Evolutionary conservation across 176 grass and related monocot species (phyloP).

Genomic region (Pontederia crassipes): DNA sequence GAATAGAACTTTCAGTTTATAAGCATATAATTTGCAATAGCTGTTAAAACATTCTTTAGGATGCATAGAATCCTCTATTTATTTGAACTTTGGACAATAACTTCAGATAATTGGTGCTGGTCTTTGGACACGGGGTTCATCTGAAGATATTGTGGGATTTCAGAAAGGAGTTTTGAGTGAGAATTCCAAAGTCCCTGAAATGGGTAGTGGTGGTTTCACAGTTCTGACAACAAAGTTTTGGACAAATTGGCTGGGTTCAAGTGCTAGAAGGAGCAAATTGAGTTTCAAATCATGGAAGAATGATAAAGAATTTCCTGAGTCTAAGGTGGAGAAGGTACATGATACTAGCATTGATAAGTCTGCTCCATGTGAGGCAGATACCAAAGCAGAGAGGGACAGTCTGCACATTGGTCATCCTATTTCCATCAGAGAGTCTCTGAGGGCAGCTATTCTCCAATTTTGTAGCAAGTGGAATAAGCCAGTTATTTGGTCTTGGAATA

Average conservation of each 20-base stretch:
- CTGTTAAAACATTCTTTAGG: no score
- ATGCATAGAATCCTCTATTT: no score
- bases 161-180: constrained; percentile 40
- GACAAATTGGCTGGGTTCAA: constrained; percentile 87
- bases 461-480: constrained; percentile 54
- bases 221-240: constrained; percentile 81
- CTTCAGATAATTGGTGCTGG: constrained; percentile 67
- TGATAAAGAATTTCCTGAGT: constrained; percentile 61
- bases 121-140: constrained; percentile 51
- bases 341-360: constrained; percentile 33
- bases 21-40: no score
- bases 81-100: not conserved
- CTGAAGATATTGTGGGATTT: constrained; percentile 46
- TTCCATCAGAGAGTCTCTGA: constrained; percentile 50
- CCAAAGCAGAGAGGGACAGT: constrained; percentile 34
- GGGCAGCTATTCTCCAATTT: constrained; percentile 43
- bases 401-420: constrained; percentile 42
- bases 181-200: constrained; percentile 39
- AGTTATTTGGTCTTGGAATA: constrained; percentile 49
- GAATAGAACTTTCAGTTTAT: no score
- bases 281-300: constrained; percentile 75
- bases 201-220: constrained; percentile 64
- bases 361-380: constrained; percentile 29
- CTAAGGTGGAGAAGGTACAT: constrained; percentile 41
- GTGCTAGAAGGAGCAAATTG: constrained; percentile 78